Percentiles rank a stretch among this genome's conserved stretches.
phyloP scores from a whole-genome alignment of 345 rosid species.

The Abelmoschus esculentus region DNA sequence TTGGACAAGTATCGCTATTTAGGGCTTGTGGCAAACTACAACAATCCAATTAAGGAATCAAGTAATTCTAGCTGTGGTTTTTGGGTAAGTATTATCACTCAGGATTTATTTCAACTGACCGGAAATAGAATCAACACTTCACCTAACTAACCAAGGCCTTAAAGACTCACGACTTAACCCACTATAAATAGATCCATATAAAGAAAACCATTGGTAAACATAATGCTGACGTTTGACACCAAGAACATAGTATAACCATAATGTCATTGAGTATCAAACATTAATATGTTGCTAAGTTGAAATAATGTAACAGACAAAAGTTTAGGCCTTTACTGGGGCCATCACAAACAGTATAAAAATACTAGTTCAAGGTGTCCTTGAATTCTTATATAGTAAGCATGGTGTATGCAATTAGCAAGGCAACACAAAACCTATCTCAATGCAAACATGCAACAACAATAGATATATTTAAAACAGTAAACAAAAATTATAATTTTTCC shows the following conservation, averaged over 20 bases:
- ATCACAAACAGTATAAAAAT: background rate
- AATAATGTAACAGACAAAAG: background rate
- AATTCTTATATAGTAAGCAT: background rate
- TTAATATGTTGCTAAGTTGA: background rate
- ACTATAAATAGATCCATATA: background rate
- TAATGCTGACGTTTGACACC: background rate
- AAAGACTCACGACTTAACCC: background rate
- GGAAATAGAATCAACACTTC: background rate
- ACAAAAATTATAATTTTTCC: background rate
- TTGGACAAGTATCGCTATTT: background rate
- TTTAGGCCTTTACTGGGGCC: background rate
- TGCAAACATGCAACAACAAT: background rate
- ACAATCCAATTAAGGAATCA: background rate
- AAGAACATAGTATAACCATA: background rate
- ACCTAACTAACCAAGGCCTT: background rate
- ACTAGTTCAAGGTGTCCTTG: background rate
- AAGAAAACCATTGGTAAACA: background rate
- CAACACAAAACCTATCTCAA: background rate
- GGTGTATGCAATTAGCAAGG: background rate
- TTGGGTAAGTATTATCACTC: background rate
- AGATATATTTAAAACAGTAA: conserved; percentile 6
- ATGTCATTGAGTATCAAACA: background rate
- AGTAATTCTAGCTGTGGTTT: background rate
- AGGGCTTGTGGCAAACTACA: background rate
- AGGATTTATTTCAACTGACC: background rate